Evolutionary conservation across 2,329 filamentous ascomycete genomes (phyloP).

Genomic region (Cephalotrichum gorgonifer): DNA sequence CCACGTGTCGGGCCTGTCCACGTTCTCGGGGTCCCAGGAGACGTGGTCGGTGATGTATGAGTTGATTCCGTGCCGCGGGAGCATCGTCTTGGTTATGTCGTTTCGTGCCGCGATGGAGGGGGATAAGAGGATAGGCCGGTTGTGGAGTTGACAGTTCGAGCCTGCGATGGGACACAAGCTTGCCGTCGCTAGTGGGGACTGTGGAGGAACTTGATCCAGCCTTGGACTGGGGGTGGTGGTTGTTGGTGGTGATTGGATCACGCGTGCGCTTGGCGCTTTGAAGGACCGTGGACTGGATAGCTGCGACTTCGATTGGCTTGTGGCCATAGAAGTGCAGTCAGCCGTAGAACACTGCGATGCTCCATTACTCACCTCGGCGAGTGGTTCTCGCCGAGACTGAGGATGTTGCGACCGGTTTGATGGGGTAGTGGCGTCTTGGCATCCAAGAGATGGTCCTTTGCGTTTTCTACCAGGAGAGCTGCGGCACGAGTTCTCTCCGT

Average conservation of each 20-base stretch:
- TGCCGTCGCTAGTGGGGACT: not conserved
- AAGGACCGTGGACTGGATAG: not conserved
- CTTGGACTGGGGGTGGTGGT: not conserved
- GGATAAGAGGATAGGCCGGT: conserved; percentile 27
- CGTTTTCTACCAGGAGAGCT: not conserved
- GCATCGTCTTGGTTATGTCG: conserved; percentile 24
- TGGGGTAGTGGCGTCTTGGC: not conserved
- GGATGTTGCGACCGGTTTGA: not conserved
- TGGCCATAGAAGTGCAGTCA: not conserved
- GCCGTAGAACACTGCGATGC: not conserved
- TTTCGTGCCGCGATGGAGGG: conserved; percentile 26
- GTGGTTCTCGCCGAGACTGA: not conserved
- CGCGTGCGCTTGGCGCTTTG: not conserved
- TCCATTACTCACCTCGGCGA: not conserved
- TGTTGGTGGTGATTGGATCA: not conserved
- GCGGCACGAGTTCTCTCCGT: not conserved
- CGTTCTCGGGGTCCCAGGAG: conserved; percentile 18
- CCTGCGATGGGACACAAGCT: conserved; percentile 20
- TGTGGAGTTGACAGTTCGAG: conserved; percentile 24
- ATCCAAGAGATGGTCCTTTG: not conserved
- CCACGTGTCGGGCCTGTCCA: not conserved
- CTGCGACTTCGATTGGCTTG: not conserved
- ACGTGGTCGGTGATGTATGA: conserved; percentile 21
- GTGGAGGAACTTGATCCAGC: not conserved
- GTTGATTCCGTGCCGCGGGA: conserved; percentile 30